Evolutionary conservation across 2,329 filamentous ascomycete genomes (phyloP), one percentile per base, ranked within the genome.

Genomic region (Pseudogymnoascus sp.): DNA sequence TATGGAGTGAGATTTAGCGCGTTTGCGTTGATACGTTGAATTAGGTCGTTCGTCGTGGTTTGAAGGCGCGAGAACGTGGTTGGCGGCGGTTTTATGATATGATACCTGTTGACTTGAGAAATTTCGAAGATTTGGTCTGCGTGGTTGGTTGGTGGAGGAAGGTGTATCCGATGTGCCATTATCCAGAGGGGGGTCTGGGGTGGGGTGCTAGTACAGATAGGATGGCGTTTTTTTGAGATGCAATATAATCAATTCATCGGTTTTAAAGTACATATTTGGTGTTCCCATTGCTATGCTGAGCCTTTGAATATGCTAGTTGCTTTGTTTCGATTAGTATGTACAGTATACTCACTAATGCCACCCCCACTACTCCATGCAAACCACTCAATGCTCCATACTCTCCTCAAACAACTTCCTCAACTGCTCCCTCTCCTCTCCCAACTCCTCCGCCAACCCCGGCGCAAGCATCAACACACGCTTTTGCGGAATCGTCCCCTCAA

Each of bases 401-500:
- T 81, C 74, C 69, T 92, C 88, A 74, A 93, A 89, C 65, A 94
- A 71, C 9, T 71, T 74, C 64, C 85, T 80, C 68, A 94, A 74
- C 74, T 92, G 87, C 61, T 90, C 87, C 72, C 82, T 85, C 74
- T 93, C 89, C 57, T 80, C 78, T 68, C 86, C 79, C 54, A 90
- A 73, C 70, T 92, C 88, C 66, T 81, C 82, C 38, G 83, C 85
- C 69, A 99, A 74, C 25, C 84, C 92, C 0, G 94, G 95, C 30
- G 94, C 94, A 64, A 99, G 76, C 87, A 92, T 94, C 70, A 99
- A 74, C 61, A 99, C 95, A 66, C 94, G 81, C 61, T 86, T 85
- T 77, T 99, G 94, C 4, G 94, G 94, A 64, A 99, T 86, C 0
- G 94, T 99, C 1, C 94, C 95, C 74, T 97, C 93, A 1, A 99